Conservation (phyloP, 2,329 filamentous ascomycete species). For the Coniochaeta sp. region DNA sequence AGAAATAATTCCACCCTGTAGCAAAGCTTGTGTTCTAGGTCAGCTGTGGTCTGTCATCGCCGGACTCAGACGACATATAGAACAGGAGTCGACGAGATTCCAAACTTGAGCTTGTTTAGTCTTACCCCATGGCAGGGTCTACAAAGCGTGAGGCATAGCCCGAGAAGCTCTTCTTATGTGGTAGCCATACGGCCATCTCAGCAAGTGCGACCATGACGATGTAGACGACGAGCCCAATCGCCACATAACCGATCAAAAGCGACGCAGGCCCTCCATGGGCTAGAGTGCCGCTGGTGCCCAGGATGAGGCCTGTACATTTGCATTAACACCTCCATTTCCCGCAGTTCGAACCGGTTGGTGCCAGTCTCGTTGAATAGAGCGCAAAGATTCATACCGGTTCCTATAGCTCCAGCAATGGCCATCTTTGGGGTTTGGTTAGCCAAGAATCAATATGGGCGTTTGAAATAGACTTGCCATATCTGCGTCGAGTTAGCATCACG, state of each 20-base stretch:
- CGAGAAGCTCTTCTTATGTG: conserved; percentile 54
- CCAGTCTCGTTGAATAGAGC: too few relatives aligned
- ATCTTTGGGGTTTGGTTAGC: conserved; percentile 23
- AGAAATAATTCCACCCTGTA: conserved; percentile 40
- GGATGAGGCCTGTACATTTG: conserved; percentile 30
- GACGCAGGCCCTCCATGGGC: conserved; percentile 36
- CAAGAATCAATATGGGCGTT: not conserved
- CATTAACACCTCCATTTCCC: too few relatives aligned
- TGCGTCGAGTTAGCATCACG: too few relatives aligned
- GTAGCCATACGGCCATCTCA: conserved; percentile 62
- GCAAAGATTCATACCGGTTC: conserved; percentile 16
- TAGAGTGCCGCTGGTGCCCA: conserved; percentile 43
- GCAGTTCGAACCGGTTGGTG: too few relatives aligned
- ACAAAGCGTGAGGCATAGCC: conserved; percentile 58
- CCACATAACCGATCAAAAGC: conserved; percentile 29
- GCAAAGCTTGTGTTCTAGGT: conserved; percentile 22
- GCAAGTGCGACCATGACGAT: conserved; percentile 61
- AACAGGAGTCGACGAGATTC: too few relatives aligned
- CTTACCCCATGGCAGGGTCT: conserved; percentile 32
- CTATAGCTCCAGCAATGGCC: conserved; percentile 29
- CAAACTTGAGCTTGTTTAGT: not conserved
- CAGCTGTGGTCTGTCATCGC: too few relatives aligned
- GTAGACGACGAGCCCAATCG: conserved; percentile 43
- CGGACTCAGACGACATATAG: too few relatives aligned
- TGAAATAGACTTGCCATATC: too few relatives aligned